These are phyloP conservation scores for Ilyonectria sp. DNA, from an alignment of 2,329 filamentous ascomycete species.

Conservation along the genomic window DNA sequence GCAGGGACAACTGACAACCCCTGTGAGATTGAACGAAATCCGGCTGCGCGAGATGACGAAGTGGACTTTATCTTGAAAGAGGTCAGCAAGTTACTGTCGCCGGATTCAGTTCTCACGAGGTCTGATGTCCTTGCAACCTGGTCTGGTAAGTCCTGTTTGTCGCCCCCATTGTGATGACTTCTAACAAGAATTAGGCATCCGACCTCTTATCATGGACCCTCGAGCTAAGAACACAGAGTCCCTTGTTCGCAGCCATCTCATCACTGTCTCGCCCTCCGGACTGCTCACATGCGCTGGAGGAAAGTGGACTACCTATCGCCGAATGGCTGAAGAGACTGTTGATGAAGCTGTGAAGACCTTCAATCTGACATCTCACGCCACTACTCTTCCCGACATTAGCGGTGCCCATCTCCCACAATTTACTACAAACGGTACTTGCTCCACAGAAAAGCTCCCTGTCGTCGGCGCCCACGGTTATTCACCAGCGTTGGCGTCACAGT, in stretches of 20 bases:
- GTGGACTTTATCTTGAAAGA: conserved; percentile 88
- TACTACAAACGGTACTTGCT: conserved; percentile 78
- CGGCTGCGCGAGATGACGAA: conserved; percentile 81
- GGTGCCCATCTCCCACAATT: conserved; percentile 67
- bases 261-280: conserved; percentile 81
- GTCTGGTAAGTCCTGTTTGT: conserved; percentile 71
- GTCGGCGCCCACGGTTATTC: conserved; percentile 82
- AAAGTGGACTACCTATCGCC: conserved; percentile 91
- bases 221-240: conserved; percentile 87
- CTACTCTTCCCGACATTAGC: conserved; percentile 74
- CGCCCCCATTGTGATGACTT: neutral
- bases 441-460: conserved; percentile 81
- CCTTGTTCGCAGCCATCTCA: conserved; percentile 85
- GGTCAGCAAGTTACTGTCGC: conserved; percentile 81
- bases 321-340: conserved; percentile 90
- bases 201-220: conserved; percentile 85
- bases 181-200: conserved; percentile 66
- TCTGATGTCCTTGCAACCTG: conserved; percentile 85
- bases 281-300: conserved; percentile 86
- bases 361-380: conserved; percentile 66
- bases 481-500: conserved; percentile 51
- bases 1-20: conserved; percentile 87
- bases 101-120: conserved; percentile 81
- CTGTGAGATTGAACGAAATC: conserved; percentile 77
- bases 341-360: conserved; percentile 82